These are phyloP conservation scores for Hirschfeldia incana DNA, from an alignment of 345 rosid genomes.

Conservation along the genomic window DNA sequence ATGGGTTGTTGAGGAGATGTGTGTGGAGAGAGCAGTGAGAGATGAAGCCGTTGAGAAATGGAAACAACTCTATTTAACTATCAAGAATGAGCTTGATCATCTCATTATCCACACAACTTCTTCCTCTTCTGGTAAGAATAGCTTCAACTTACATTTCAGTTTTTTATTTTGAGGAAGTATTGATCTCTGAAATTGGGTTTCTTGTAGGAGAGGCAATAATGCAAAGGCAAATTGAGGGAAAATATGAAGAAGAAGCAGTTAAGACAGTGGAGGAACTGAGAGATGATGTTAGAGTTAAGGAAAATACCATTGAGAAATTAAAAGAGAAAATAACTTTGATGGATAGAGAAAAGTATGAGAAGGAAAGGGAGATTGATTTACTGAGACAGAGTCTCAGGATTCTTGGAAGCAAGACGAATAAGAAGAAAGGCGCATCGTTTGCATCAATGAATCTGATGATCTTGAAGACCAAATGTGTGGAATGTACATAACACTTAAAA, in stretches of 20 bases:
- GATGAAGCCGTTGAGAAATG: conserved; percentile 83
- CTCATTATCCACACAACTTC: conserved; percentile 64
- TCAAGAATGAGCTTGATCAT: conserved; percentile 82
- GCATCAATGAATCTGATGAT: conserved; percentile 18
- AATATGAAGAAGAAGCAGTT: conserved; percentile 36
- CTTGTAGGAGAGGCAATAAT: conserved; percentile 46
- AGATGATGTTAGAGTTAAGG: conserved; percentile 57
- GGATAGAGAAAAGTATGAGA: conserved; percentile 54
- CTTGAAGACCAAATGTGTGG: conserved; percentile 35
- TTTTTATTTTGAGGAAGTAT: background rate
- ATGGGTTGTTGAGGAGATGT: conserved; percentile 55
- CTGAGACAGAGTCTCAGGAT: conserved; percentile 73
- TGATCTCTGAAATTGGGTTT: conserved; percentile 11
- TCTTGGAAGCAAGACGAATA: conserved; percentile 44
- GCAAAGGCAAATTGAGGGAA: conserved; percentile 51
- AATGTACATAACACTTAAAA: conserved; percentile 33
- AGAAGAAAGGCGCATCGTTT: conserved; percentile 8
- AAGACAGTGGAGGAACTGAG: conserved; percentile 50
- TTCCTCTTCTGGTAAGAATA: conserved; percentile 40
- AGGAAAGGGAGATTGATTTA: conserved; percentile 61
- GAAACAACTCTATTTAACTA: conserved; percentile 83
- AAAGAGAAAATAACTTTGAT: conserved; percentile 42
- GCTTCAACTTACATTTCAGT: background rate
- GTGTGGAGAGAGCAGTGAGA: conserved; percentile 63
- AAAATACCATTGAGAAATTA: conserved; percentile 48